Percentiles rank a stretch among this genome's conserved stretches.
Conservation (phyloP, 148 eudicot species). For the Bassia scoparia region DNA sequence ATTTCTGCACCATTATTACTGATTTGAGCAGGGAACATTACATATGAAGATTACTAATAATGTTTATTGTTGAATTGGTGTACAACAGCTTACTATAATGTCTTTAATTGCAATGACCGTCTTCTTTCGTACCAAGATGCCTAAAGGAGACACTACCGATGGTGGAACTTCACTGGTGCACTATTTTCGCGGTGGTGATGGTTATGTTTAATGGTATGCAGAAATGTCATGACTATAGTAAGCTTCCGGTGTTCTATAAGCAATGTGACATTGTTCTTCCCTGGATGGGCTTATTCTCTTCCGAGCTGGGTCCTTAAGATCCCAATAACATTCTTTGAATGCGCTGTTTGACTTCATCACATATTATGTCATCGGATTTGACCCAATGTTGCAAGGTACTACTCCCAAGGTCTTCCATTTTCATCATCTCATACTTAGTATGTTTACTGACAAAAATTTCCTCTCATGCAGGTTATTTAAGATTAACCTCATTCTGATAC, state of each 20-base stretch:
- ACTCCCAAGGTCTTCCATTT: too few species aligned
- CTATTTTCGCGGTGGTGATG: constrained; percentile 39
- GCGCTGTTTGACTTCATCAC: constrained; percentile 38
- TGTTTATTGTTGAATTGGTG: background rate
- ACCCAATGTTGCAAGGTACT: constrained; percentile 65
- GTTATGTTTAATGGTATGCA: constrained; percentile 58
- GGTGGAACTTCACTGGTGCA: constrained; percentile 54
- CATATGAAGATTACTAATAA: background rate
- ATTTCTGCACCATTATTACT: background rate
- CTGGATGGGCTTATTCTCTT: constrained; percentile 71
- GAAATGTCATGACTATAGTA: constrained; percentile 64
- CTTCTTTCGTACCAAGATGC: constrained; percentile 65
- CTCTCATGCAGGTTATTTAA: constrained; percentile 49
- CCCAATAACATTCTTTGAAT: constrained; percentile 54
- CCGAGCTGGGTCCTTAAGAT: constrained; percentile 70
- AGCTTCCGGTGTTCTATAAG: constrained; percentile 75
- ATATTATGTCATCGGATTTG: constrained; percentile 71
- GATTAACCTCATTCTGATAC: constrained; percentile 47
- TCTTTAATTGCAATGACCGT: constrained; percentile 52
- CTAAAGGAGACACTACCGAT: constrained; percentile 28
- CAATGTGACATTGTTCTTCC: constrained; percentile 66
- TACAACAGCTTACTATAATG: constrained; percentile 42
- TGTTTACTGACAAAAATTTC: background rate
- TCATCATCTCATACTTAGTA: too few species aligned
- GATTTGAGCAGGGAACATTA: background rate